A percentile compares a stretch with the other conserved stretches of the same genome.
phyloP scores from a whole-genome alignment of 2,329 filamentous ascomycete genomes.

The Eurotiales sp. region DNA sequence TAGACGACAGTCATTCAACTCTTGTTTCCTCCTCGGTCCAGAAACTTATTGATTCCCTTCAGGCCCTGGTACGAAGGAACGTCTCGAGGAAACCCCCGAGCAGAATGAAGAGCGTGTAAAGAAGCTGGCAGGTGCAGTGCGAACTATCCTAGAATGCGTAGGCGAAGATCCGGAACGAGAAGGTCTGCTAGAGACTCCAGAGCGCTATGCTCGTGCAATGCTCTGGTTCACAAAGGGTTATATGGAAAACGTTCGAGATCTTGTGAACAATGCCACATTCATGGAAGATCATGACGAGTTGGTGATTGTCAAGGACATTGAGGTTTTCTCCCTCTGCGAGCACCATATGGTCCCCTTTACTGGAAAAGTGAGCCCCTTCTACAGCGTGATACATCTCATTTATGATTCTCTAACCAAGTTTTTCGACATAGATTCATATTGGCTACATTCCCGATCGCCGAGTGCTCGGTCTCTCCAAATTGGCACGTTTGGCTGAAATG shows the following conservation, averaged over 20 bases:
- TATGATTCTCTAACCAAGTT: constrained; percentile 15
- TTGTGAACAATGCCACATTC: constrained; percentile 92
- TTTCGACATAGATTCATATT: constrained; percentile 80
- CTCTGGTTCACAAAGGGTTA: constrained; percentile 96
- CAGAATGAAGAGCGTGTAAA: constrained; percentile 55
- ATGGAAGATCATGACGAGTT: constrained; percentile 96
- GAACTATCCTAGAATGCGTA: constrained; percentile 62
- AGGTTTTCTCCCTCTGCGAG: constrained; percentile 91
- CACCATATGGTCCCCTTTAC: constrained; percentile 96
- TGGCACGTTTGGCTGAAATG: constrained; percentile 95
- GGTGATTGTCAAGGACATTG: constrained; percentile 97
- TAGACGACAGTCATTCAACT: constrained; percentile 14
- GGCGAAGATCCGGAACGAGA: constrained; percentile 64
- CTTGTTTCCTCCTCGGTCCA: neutral
- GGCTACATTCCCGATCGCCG: constrained; percentile 91
- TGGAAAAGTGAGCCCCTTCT: constrained; percentile 66
- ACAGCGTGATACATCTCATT: constrained; percentile 12
- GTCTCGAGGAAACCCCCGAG: constrained; percentile 56
- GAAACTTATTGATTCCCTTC: constrained; percentile 15
- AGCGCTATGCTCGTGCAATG: constrained; percentile 91
- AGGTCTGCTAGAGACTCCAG: constrained; percentile 64
- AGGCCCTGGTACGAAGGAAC: constrained; percentile 47
- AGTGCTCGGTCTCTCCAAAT: constrained; percentile 91
- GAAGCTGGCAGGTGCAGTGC: constrained; percentile 61
- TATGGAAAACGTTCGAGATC: constrained; percentile 85